phyloP scores from a whole-genome alignment of 2,329 filamentous ascomycete genomes.

The Tolypocladium inflatum region DNA sequence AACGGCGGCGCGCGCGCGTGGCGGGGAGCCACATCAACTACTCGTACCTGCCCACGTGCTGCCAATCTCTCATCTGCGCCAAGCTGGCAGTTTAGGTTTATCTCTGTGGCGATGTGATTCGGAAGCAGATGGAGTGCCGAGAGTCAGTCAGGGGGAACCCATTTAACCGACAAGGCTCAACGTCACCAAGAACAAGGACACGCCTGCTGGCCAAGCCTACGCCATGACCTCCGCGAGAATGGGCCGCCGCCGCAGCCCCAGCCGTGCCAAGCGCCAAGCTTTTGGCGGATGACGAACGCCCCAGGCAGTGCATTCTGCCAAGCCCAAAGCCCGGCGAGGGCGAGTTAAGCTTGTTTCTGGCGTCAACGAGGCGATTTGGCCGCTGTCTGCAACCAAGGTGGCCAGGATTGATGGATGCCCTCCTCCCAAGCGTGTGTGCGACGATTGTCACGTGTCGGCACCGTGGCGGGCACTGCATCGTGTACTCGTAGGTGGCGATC shows the following conservation, averaged over 20 bases:
- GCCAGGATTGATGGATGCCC: background rate
- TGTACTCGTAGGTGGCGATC: background rate
- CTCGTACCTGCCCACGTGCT: background rate
- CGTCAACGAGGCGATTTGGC: background rate
- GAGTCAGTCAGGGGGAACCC: background rate
- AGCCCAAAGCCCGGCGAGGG: background rate
- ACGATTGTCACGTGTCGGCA: background rate
- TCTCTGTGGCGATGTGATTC: background rate
- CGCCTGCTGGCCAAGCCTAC: background rate
- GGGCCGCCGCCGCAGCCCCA: background rate
- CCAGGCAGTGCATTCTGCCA: background rate
- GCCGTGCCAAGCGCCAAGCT: background rate
- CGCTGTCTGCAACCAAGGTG: background rate
- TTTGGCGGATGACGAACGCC: background rate
- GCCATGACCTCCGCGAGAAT: background rate
- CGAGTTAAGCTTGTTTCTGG: background rate
- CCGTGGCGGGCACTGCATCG: background rate
- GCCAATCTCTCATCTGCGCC: background rate
- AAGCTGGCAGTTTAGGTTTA: background rate
- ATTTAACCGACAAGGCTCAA: background rate
- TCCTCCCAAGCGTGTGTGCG: background rate
- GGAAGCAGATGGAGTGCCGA: background rate
- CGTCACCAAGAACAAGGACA: too few species aligned
- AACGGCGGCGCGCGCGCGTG: too few species aligned
- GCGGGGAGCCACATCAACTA: background rate